Evolutionary conservation across 1,139 yeast species (phyloP), one percentile per base, ranked within the genome.

Genomic region (Geotrichum histeridarum): DNA sequence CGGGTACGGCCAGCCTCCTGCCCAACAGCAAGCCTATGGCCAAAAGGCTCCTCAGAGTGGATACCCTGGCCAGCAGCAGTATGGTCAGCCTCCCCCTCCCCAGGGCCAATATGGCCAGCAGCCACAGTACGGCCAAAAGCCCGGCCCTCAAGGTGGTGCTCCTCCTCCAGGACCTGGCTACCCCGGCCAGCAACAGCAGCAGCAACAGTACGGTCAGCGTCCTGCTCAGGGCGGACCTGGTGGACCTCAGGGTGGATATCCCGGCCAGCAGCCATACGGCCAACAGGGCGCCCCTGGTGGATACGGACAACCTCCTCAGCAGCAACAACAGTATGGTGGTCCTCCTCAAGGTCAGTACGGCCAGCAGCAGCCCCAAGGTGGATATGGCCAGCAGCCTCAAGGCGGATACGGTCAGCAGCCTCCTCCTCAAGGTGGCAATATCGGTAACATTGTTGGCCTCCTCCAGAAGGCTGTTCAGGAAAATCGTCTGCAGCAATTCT

Each of bases 391-490:
- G 22, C 35, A 18, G 9, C 37, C 42, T 12, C 47, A 33, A n/a
- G 48, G 45, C 12, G 44, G 42, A 31, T 32, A 12, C 8, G 42
- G 38, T 1, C 51, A 44, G 32, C 50, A 54, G 18, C 55, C 50
- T n/a, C 54, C 43, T 14, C 18, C 18, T 9, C 44, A 42, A 14
- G 44, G 33, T 12, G 33, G 39, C 42, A 43, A 45, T 22, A 51
- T 47, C 41, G 57, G 59, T 35, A 61, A 61, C 54, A 48, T 53
- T 22, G 22, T 59, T 37, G 53, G 58, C 22, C 45, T 61, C 32
- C 59, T 68, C 41, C 63, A 61, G 46, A 59, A 55, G 49, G 69
- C 66, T 8, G 71, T 68, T 5, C 66, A 61, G 49, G 71, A 68
- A 51, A 67, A 68, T 57, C 56, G 57, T 2, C 59, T 68, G n/a